A percentile compares a stretch with the other conserved stretches of the same genome.
Evolutionary conservation across 495 filamentous ascomycete genomes (phyloP).

Genomic region (Penicillium herquei): DNA sequence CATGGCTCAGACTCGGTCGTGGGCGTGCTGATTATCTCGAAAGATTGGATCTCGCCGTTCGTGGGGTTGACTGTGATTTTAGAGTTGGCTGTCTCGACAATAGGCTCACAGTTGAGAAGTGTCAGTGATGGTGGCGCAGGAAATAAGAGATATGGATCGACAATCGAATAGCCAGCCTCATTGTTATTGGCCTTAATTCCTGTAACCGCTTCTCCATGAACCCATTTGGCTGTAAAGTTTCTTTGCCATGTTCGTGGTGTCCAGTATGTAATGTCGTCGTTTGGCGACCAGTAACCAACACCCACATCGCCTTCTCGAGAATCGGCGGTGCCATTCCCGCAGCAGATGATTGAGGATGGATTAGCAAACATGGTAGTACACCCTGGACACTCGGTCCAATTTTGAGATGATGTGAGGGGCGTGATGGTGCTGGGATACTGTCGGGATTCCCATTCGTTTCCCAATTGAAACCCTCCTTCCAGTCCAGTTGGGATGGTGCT

Average conservation of each 20-base stretch:
- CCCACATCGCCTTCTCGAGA: conserved; percentile 8
- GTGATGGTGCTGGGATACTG: conserved; percentile 7
- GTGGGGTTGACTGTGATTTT: conserved; percentile 27
- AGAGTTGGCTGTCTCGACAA: conserved; percentile 31
- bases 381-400: conserved; percentile 6
- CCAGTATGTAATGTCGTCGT: conserved; percentile 2
- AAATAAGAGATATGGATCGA: conserved; percentile 22
- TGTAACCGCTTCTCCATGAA: conserved; percentile 17
- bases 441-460: not conserved
- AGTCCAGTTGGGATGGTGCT: conserved; percentile 14
- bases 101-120: conserved; percentile 31
- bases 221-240: conserved; percentile 39
- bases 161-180: not conserved
- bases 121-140: conserved; percentile 16
- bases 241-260: conserved; percentile 12
- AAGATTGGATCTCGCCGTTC: conserved; percentile 27
- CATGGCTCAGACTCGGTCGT: conserved; percentile 18
- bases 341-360: conserved; percentile 24
- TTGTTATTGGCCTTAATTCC: conserved; percentile 1
- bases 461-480: conserved; percentile 14
- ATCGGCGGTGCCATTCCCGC: conserved; percentile 26
- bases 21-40: conserved; percentile 22
- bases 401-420: conserved; percentile 3
- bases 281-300: conserved; percentile 31
- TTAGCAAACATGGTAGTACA: conserved; percentile 27